Evolutionary conservation across 225 moss, liverwort and hornwort species (phyloP), one percentile per base, ranked within the genome.

Genomic region (Anthoceros angustus): DNA sequence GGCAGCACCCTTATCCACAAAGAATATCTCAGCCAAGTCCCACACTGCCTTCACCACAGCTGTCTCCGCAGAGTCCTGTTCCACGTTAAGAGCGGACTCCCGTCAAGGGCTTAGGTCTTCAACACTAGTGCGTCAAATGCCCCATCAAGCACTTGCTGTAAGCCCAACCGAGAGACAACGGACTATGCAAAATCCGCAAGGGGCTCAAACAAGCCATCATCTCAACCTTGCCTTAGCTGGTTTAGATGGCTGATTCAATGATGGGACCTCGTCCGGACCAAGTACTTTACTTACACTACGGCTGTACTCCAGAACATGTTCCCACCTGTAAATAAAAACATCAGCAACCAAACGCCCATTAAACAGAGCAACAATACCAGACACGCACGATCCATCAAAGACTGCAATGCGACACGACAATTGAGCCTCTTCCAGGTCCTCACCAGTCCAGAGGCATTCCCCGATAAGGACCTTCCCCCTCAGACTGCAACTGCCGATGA

Each of bases 1-100:
- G 70, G 88, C 78, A n/a, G 85, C 85, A 66, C 80, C 80, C 66
- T 89, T 98, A 72, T 98, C 98, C 23, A 98, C 98, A 67, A 84
- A 98, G 41, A 92, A 92, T 41, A 98, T 80, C 79, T 98, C 92
- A 67, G 92, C 68, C 63, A 98, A 79, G 72, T 98, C 98, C 98
- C 98, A 98, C 61, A 92, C 71, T 18, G 91, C 98, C 73, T 86
- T 81, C 25, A 84, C 85, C 63, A 70, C 74, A 43, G 85, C 75
- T 63, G 80, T 82, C 39, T 81, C 76, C 67, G 71, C 87, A 20
- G 43, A 76, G 63, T 78, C 85, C 79, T 81, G 81, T 62, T 73
- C 80, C 80, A 73, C 43, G 69, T 43, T 10, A 14, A 32, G 12
- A 69, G 26, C 61, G 8, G 20, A 14, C 21, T 68, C 18, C 2